Percentiles rank a stretch among this genome's conserved stretches.
phyloP scores from a whole-genome alignment of 2,329 filamentous ascomycete species.

The Allantophomopsis lycopodina region DNA sequence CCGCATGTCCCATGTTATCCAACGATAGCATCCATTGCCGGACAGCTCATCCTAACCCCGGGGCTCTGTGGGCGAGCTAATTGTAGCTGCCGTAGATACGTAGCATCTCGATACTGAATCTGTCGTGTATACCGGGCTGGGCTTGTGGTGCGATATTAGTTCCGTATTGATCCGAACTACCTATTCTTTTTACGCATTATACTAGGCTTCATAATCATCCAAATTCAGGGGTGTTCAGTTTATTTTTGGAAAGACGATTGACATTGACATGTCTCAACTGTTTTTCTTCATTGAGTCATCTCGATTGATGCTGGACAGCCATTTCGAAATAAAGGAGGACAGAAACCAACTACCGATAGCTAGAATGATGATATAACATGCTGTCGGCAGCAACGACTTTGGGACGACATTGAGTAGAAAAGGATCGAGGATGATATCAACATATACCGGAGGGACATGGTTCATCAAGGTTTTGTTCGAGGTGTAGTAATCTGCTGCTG shows the following conservation, averaged over 20 bases:
- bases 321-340: slow-evolving; percentile 12
- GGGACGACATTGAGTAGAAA: slow-evolving; percentile 72
- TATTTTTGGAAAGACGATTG: neutral
- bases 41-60: too few species aligned
- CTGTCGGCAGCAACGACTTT: slow-evolving; percentile 59
- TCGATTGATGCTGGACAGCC: slow-evolving; percentile 7
- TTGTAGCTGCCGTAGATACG: too few species aligned
- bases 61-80: too few species aligned
- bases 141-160: too few species aligned
- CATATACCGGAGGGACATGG: slow-evolving; percentile 56
- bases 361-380: slow-evolving; percentile 51
- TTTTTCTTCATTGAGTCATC: slow-evolving; percentile 1
- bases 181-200: too few species aligned
- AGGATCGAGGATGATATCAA: slow-evolving; percentile 78
- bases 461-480: slow-evolving; percentile 63
- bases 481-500: slow-evolving; percentile 78
- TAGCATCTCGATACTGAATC: too few species aligned
- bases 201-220: too few species aligned
- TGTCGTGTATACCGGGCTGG: too few species aligned
- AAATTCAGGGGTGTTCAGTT: too few species aligned
- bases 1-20: too few species aligned
- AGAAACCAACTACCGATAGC: slow-evolving; percentile 24
- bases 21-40: too few species aligned
- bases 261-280: neutral
- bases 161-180: too few species aligned